These are phyloP conservation scores for Volvariella surrecta DNA, from an alignment of 1,284 basidiomycete species.

Conservation along the genomic window DNA sequence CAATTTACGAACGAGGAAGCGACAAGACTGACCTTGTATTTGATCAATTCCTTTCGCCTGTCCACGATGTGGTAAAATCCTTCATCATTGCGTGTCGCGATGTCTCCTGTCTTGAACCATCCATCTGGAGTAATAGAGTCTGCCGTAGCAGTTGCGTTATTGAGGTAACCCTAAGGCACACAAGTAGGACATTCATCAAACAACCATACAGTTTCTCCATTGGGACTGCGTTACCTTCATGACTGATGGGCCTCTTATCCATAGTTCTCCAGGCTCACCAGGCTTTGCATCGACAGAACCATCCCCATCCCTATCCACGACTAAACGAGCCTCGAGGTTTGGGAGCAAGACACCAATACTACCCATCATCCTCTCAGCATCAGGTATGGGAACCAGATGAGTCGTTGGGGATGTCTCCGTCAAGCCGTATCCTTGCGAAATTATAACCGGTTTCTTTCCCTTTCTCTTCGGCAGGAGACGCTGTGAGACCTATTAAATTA, in stretches of 20 bases:
- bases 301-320: constrained; percentile 48
- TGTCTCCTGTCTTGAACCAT: constrained; percentile 85
- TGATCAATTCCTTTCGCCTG: constrained; percentile 76
- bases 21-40: constrained; percentile 54
- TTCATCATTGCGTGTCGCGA: constrained; percentile 52
- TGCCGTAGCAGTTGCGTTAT: constrained; percentile 58
- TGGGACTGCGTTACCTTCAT: constrained; percentile 82
- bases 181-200: too few relatives aligned
- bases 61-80: constrained; percentile 65
- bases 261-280: constrained; percentile 68
- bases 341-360: constrained; percentile 70
- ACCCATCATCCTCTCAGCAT: constrained; percentile 41
- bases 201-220: constrained; percentile 1
- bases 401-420: constrained; percentile 71
- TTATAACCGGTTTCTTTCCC: constrained; percentile 18
- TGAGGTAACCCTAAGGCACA: constrained; percentile 48
- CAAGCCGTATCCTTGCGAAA: constrained; percentile 62
- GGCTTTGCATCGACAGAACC: constrained; percentile 42
- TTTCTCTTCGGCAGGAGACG: constrained; percentile 23
- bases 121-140: constrained; percentile 60
- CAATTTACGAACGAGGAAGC: not conserved
- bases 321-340: constrained; percentile 71
- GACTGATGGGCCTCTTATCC: constrained; percentile 68
- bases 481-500: constrained; percentile 19
- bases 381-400: constrained; percentile 33